phyloP scores from a whole-genome alignment of 306 rosid genomes.

The Ammopiptanthus mongolicus region DNA sequence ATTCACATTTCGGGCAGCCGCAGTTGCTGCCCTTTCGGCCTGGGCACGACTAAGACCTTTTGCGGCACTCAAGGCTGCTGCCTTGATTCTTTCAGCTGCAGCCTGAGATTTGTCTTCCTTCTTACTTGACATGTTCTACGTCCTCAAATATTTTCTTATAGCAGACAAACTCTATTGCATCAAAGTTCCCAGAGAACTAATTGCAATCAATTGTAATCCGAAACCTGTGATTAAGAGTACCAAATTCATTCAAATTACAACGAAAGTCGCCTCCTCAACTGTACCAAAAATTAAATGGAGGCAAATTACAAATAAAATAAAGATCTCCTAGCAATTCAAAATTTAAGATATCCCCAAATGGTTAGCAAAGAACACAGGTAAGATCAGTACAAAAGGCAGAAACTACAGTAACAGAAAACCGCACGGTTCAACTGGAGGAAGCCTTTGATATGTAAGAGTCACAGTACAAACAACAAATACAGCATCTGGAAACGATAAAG shows the following conservation, averaged over 20 bases:
- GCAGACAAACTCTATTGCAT: not conserved
- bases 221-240: constrained; percentile 3
- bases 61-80: constrained; percentile 88
- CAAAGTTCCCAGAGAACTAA: not conserved
- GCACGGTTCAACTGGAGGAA: constrained; percentile 13
- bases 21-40: constrained; percentile 92
- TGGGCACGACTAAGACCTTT: constrained; percentile 98
- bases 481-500: no score
- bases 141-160: not conserved
- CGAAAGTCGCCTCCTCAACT: constrained; percentile 23
- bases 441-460: constrained; percentile 18
- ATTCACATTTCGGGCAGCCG: constrained; percentile 93
- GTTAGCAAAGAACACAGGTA: constrained; percentile 43
- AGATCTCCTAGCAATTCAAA: constrained; percentile 32
- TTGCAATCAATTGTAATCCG: not conserved
- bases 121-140: constrained; percentile 73
- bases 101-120: constrained; percentile 95
- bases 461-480: no score
- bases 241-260: not conserved
- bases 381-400: constrained; percentile 31
- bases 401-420: constrained; percentile 39
- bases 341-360: constrained; percentile 42
- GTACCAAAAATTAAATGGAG: constrained; percentile 23
- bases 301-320: constrained; percentile 10
- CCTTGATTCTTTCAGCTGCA: constrained; percentile 96